Evolutionary conservation across 257 asterid species (phyloP).

Genomic region (Cordia subcordata): DNA sequence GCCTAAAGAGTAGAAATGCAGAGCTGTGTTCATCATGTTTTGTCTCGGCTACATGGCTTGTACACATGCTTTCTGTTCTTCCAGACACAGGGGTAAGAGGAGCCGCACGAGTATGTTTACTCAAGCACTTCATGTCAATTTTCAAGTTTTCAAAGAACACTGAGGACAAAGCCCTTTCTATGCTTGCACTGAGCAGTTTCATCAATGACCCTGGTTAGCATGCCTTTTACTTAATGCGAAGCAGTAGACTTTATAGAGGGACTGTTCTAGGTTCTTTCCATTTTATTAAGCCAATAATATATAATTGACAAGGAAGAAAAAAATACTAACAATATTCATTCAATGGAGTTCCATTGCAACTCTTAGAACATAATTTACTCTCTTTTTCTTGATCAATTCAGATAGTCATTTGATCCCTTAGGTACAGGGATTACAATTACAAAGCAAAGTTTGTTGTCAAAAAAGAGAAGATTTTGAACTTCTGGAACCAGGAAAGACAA

Average conservation of each 20-base stretch:
- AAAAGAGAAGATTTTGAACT: too few species aligned
- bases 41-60: constrained; percentile 73
- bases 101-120: constrained; percentile 77
- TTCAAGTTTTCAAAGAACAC: constrained; percentile 49
- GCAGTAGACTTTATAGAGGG: neutral
- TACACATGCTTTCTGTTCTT: constrained; percentile 59
- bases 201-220: constrained; percentile 53
- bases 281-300: too few species aligned
- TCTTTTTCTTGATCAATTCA: too few species aligned
- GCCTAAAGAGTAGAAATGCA: constrained; percentile 44
- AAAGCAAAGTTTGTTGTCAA: too few species aligned
- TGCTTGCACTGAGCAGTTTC: constrained; percentile 80
- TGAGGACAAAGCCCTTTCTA: constrained; percentile 61
- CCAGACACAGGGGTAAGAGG: constrained; percentile 81
- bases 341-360: too few species aligned
- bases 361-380: too few species aligned
- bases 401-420: too few species aligned
- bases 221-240: neutral
- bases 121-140: constrained; percentile 54
- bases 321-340: too few species aligned
- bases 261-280: neutral
- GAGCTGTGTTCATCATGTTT: constrained; percentile 64
- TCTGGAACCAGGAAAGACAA: too few species aligned
- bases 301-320: too few species aligned
- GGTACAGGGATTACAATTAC: too few species aligned